Percentiles rank a stretch among this genome's conserved stretches.
These are phyloP conservation scores for Cladophialophora bantiana DNA, from an alignment of 2,329 filamentous ascomycete genomes.

Conservation along the genomic window DNA sequence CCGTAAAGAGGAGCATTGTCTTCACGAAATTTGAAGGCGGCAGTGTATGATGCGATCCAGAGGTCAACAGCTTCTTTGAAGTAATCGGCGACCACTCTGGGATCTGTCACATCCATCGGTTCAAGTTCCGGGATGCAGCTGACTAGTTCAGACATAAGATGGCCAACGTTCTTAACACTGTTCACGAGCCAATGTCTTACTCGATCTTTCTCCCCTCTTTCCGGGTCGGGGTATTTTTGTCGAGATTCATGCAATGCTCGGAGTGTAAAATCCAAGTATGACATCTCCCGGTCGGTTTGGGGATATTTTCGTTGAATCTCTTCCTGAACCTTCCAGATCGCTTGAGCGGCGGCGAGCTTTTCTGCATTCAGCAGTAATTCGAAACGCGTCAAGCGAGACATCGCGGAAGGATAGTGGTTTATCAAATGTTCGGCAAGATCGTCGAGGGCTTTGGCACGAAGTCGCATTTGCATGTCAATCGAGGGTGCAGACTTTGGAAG, in stretches of 20 bases:
- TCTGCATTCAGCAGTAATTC: slow-evolving; percentile 86
- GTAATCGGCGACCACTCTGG: slow-evolving; percentile 52
- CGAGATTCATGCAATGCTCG: slow-evolving; percentile 77
- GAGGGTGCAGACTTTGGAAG: slow-evolving; percentile 76
- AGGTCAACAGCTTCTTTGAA: slow-evolving; percentile 77
- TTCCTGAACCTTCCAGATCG: slow-evolving; percentile 84
- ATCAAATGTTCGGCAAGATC: slow-evolving; percentile 76
- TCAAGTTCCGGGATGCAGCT: slow-evolving; percentile 77
- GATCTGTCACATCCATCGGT: slow-evolving; percentile 64
- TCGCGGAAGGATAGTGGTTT: slow-evolving; percentile 65
- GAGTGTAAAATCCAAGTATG: slow-evolving; percentile 76
- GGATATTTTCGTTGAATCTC: slow-evolving; percentile 66
- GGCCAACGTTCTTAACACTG: slow-evolving; percentile 74
- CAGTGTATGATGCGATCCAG: slow-evolving; percentile 68
- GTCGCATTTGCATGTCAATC: slow-evolving; percentile 79
- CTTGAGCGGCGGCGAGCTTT: slow-evolving; percentile 79
- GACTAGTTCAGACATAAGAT: slow-evolving; percentile 80
- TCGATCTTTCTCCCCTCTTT: slow-evolving; percentile 74
- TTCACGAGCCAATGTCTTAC: slow-evolving; percentile 88
- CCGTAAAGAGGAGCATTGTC: slow-evolving; percentile 76
- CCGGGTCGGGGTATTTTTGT: slow-evolving; percentile 70
- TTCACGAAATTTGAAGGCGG: slow-evolving; percentile 73
- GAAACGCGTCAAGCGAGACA: slow-evolving; percentile 77
- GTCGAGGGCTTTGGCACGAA: slow-evolving; percentile 74
- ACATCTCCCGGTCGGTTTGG: slow-evolving; percentile 66